Evolutionary conservation across 495 filamentous ascomycete genomes (phyloP).

Genomic region (Chaetomium cochliodes): DNA sequence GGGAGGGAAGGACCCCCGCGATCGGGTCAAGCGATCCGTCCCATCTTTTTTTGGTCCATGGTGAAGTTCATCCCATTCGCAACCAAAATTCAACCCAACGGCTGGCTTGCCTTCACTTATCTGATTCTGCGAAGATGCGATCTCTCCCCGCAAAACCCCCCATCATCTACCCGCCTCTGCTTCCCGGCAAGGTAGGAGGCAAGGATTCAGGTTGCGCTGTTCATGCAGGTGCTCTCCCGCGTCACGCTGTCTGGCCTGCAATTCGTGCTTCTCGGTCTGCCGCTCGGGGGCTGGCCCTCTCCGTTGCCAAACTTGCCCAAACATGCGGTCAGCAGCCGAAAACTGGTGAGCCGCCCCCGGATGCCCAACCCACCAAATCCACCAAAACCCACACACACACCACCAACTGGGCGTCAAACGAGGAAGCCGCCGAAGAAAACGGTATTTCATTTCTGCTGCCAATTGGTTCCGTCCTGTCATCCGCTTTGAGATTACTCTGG

Average conservation of each 20-base stretch:
- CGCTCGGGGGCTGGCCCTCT: slow-evolving; percentile 16
- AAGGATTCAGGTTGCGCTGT: slow-evolving; percentile 13
- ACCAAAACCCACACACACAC: too few species aligned
- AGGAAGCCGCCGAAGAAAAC: background rate
- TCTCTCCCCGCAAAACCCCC: slow-evolving; percentile 3
- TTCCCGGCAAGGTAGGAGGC: slow-evolving; percentile 2
- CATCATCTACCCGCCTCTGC: background rate
- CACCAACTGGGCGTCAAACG: background rate
- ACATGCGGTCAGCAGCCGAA: slow-evolving; percentile 30
- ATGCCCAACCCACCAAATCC: slow-evolving; percentile 7
- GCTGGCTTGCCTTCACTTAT: background rate
- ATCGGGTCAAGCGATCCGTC: background rate
- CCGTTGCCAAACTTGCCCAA: slow-evolving; percentile 14
- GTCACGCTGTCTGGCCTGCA: slow-evolving; percentile 18
- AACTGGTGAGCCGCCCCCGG: slow-evolving; percentile 7
- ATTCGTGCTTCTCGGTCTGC: slow-evolving; percentile 16
- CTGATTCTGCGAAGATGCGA: background rate
- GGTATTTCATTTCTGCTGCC: background rate
- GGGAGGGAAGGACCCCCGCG: slow-evolving; percentile 3
- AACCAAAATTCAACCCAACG: background rate
- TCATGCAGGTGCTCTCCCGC: slow-evolving; percentile 14
- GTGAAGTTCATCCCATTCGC: background rate
- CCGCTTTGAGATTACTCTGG: too few species aligned
- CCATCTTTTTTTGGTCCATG: background rate
- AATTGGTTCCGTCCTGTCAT: slow-evolving; percentile 9